Conservation (phyloP, 2,329 filamentous ascomycete genomes). For the Nemania sp. region DNA sequence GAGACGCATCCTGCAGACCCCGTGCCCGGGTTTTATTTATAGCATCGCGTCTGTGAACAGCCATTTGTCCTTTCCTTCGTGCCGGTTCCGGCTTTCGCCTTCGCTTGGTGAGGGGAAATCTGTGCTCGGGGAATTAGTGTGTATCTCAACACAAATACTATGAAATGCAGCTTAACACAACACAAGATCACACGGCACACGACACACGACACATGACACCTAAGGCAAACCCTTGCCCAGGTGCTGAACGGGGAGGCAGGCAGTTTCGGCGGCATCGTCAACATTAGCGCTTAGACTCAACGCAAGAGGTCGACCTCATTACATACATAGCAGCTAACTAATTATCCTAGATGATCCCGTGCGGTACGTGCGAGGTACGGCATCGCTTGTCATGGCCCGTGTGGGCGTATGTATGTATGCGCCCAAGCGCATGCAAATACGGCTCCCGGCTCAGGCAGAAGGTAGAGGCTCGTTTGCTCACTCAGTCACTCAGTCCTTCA, state of each 20-base stretch:
- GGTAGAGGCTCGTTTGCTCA: background rate
- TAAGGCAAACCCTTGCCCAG: background rate
- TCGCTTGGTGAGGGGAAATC: too few species aligned
- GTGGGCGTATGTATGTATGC: conserved; percentile 5
- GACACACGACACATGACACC: background rate
- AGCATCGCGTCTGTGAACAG: conserved; percentile 12
- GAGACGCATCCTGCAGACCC: conserved; percentile 22
- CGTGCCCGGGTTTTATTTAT: conserved; percentile 22
- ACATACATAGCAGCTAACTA: background rate
- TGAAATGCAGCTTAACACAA: too few species aligned
- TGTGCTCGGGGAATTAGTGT: too few species aligned
- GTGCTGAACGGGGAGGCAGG: background rate
- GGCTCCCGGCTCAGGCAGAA: conserved; percentile 21
- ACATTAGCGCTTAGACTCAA: too few species aligned
- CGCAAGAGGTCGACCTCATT: too few species aligned
- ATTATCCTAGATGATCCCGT: background rate
- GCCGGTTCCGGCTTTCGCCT: background rate
- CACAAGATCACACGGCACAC: too few species aligned
- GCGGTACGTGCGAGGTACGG: conserved; percentile 2
- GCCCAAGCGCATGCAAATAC: conserved; percentile 16
- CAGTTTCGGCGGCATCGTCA: background rate
- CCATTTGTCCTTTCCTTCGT: background rate
- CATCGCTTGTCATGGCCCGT: conserved; percentile 8
- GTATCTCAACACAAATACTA: too few species aligned
- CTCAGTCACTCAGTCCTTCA: too few species aligned